phyloP scores from a whole-genome alignment of 371 early-diverging fungal genomes.

The Ordospora colligata region DNA sequence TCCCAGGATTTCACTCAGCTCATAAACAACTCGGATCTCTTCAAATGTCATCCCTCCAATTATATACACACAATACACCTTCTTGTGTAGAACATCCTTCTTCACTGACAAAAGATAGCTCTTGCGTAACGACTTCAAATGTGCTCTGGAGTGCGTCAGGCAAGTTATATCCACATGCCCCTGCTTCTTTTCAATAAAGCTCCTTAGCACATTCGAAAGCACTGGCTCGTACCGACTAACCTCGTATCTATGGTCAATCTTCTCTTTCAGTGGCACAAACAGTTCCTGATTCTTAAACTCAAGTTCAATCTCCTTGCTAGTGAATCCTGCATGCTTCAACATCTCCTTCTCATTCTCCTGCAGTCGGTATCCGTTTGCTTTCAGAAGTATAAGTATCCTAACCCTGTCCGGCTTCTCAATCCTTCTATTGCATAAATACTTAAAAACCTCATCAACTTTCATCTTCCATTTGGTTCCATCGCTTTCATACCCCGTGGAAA shows the following conservation, averaged over 20 bases:
- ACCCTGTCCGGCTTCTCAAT: slow-evolving; percentile 50
- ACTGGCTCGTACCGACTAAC: slow-evolving; percentile 56
- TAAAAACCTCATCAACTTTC: slow-evolving; percentile 40
- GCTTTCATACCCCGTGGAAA: slow-evolving; percentile 49
- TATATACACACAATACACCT: slow-evolving; percentile 31
- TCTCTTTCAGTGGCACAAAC: background rate
- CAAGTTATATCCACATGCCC: slow-evolving; percentile 18
- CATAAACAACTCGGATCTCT: slow-evolving; percentile 54
- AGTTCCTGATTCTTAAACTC: slow-evolving; percentile 9
- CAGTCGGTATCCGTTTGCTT: slow-evolving; percentile 20
- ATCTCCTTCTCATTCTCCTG: slow-evolving; percentile 28
- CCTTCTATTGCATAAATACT: slow-evolving; percentile 18
- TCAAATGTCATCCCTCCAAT: slow-evolving; percentile 33
- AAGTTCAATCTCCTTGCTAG: slow-evolving; percentile 32
- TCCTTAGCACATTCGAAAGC: slow-evolving; percentile 41
- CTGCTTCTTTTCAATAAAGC: slow-evolving; percentile 43
- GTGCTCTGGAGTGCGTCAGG: slow-evolving; percentile 6
- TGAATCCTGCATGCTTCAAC: slow-evolving; percentile 29
- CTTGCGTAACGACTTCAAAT: slow-evolving; percentile 41
- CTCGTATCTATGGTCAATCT: slow-evolving; percentile 35
- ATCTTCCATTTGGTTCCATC: slow-evolving; percentile 38
- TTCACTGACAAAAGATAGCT: slow-evolving; percentile 45
- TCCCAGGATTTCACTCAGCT: slow-evolving; percentile 42
- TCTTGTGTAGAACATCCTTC: background rate
- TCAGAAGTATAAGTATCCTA: slow-evolving; percentile 50